These are phyloP conservation scores for Nannochloris sp. DNA, from an alignment of 139 green algal species.

Conservation along the genomic window DNA sequence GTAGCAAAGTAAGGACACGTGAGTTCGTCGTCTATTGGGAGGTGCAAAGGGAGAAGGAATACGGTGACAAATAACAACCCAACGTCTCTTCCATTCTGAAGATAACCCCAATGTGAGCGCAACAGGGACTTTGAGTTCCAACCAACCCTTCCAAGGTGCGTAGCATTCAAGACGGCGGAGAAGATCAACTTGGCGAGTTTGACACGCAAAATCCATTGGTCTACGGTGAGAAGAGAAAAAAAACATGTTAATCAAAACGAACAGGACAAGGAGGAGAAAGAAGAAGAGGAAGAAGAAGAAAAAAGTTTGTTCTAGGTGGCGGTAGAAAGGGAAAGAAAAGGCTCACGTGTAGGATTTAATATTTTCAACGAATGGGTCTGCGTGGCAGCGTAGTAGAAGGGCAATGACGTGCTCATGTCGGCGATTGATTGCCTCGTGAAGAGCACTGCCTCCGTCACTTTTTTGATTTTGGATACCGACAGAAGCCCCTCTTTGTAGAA, in stretches of 20 bases:
- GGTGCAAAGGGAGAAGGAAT: conserved; percentile 7
- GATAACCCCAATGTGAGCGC: conserved; percentile 9
- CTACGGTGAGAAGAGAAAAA: too few relatives aligned
- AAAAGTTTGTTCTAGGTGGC: too few relatives aligned
- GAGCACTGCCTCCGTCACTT: conserved; percentile 10
- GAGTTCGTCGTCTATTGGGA: background rate
- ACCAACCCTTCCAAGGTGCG: conserved; percentile 14
- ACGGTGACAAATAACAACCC: conserved; percentile 19
- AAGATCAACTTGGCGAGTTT: conserved; percentile 20
- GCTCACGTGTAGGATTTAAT: conserved; percentile 29
- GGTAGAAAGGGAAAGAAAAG: too few relatives aligned
- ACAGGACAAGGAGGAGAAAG: too few relatives aligned
- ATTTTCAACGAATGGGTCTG: conserved; percentile 45
- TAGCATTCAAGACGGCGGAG: conserved; percentile 32
- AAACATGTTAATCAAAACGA: too few relatives aligned
- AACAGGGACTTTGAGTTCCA: conserved; percentile 35
- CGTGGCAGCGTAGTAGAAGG: conserved; percentile 26
- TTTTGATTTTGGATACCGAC: conserved; percentile 5
- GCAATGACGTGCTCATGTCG: conserved; percentile 23
- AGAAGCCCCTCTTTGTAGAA: conserved; percentile 13
- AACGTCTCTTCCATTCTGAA: conserved; percentile 19
- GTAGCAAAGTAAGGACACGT: conserved; percentile 17
- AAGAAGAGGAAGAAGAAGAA: too few relatives aligned
- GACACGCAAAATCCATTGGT: conserved; percentile 43
- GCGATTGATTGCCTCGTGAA: conserved; percentile 36